phyloP scores from a whole-genome alignment of 2,329 filamentous ascomycete genomes.

The Nigrospora oryzae region DNA sequence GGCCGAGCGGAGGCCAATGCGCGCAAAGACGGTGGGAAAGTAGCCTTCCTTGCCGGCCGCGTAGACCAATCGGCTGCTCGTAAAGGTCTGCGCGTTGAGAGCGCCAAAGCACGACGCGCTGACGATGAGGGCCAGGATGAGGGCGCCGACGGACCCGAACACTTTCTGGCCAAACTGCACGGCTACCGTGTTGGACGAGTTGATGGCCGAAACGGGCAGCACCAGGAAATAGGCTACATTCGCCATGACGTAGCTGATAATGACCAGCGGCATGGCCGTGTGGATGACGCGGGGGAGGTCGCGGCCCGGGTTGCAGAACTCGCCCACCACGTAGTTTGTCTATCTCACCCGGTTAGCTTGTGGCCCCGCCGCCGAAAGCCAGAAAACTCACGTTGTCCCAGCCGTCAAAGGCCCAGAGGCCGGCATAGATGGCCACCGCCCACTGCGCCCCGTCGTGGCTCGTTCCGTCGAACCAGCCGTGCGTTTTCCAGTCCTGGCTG shows the following conservation, averaged over 20 bases:
- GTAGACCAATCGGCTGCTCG: slow-evolving; percentile 84
- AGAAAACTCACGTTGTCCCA: slow-evolving; percentile 80
- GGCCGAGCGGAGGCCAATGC: slow-evolving; percentile 58
- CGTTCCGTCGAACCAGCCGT: slow-evolving; percentile 83
- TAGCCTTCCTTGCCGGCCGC: slow-evolving; percentile 94
- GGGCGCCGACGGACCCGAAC: slow-evolving; percentile 73
- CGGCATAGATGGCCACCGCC: slow-evolving; percentile 91
- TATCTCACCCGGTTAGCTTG: slow-evolving; percentile 27
- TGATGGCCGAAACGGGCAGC: slow-evolving; percentile 70
- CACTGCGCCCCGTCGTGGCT: slow-evolving; percentile 72
- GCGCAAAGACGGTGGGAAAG: slow-evolving; percentile 74
- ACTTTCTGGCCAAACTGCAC: slow-evolving; percentile 88
- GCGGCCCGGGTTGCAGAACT: slow-evolving; percentile 84
- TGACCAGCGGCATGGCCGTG: slow-evolving; percentile 91
- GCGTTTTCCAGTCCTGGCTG: slow-evolving; percentile 78
- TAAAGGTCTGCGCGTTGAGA: slow-evolving; percentile 91
- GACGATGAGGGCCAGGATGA: slow-evolving; percentile 82
- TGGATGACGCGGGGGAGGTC: slow-evolving; percentile 94
- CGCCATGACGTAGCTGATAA: slow-evolving; percentile 79
- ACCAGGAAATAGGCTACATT: slow-evolving; percentile 95
- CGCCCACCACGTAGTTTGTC: slow-evolving; percentile 96
- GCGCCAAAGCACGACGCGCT: slow-evolving; percentile 89
- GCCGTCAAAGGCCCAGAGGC: slow-evolving; percentile 95
- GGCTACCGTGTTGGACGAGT: slow-evolving; percentile 88
- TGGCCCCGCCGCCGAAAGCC: no score